Evolutionary conservation across 1,139 yeast species (phyloP).

Genomic region (Kluyveromyces sp.): DNA sequence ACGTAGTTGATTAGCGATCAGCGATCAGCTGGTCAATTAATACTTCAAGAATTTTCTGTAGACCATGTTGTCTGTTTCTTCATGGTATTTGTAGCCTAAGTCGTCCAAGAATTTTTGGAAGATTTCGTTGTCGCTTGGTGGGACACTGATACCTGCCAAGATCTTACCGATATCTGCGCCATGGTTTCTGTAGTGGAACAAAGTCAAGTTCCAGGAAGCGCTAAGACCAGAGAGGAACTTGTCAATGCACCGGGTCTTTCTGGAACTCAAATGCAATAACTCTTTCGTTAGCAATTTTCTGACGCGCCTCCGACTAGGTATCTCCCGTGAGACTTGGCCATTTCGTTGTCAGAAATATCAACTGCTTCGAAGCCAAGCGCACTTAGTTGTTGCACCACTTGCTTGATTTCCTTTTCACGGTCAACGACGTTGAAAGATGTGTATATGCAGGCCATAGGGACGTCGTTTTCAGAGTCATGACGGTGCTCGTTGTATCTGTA

Average conservation of each 20-base stretch:
- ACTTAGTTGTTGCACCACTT: conserved; percentile 36
- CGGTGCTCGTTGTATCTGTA: conserved; percentile 59
- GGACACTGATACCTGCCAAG: conserved; percentile 81
- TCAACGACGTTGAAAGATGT: conserved; percentile 79
- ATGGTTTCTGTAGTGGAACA: conserved; percentile 94
- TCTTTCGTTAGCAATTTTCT: conserved; percentile 57
- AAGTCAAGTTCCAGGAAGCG: conserved; percentile 80
- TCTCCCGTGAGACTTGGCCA: conserved; percentile 94
- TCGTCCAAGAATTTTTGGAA: conserved; percentile 62
- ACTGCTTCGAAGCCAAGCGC: conserved; percentile 57
- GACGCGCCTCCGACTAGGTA: conserved; percentile 90
- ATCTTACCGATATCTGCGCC: conserved; percentile 94
- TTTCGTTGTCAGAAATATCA: conserved; percentile 85
- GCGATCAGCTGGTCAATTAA: conserved; percentile 8
- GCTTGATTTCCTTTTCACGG: conserved; percentile 49
- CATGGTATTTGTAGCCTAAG: conserved; percentile 69
- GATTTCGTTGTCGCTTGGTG: conserved; percentile 55
- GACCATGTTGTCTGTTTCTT: conserved; percentile 79
- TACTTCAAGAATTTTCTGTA: conserved; percentile 62
- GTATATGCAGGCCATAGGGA: conserved; percentile 64
- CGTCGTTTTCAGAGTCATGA: conserved; percentile 29
- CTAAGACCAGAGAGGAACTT: conserved; percentile 67
- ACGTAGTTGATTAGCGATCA: no score
- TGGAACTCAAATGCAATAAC: conserved; percentile 81
- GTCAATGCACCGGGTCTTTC: conserved; percentile 93